These are phyloP conservation scores for Heracleum sosnowskyi DNA, from an alignment of 129 eudicot genomes.

Conservation along the genomic window DNA sequence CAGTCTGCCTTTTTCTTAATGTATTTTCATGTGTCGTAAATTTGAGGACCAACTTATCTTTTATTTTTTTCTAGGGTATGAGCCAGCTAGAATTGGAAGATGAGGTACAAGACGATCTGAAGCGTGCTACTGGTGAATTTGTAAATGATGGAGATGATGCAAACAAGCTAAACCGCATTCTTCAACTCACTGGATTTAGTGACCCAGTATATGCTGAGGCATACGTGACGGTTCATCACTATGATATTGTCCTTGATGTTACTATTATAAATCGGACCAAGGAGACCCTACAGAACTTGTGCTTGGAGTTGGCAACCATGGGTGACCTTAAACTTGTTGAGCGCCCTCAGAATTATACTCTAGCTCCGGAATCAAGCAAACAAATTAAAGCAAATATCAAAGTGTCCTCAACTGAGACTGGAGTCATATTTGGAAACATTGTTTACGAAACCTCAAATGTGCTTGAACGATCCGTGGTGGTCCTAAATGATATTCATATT, in stretches of 20 bases:
- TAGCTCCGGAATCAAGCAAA: conserved; percentile 91
- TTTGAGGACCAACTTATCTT: too few relatives aligned
- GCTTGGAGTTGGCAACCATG: conserved; percentile 95
- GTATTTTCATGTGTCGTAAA: not conserved
- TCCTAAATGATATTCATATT: conserved; percentile 89
- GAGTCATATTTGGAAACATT: conserved; percentile 91
- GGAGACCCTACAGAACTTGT: conserved; percentile 81
- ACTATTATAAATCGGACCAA: conserved; percentile 85
- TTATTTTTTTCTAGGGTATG: conserved; percentile 58
- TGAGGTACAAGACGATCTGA: conserved; percentile 90
- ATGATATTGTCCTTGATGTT: conserved; percentile 88
- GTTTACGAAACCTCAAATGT: conserved; percentile 91
- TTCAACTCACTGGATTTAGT: conserved; percentile 91
- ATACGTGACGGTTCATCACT: conserved; percentile 86
- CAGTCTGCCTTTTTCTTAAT: not conserved
- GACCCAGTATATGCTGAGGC: conserved; percentile 98
- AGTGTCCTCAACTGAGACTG: conserved; percentile 97
- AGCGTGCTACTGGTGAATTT: conserved; percentile 92
- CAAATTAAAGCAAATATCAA: conserved; percentile 87
- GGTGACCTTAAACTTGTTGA: conserved; percentile 98
- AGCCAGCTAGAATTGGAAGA: conserved; percentile 91
- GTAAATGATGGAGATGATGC: conserved; percentile 66
- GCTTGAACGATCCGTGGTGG: conserved; percentile 75
- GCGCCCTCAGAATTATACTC: conserved; percentile 89
- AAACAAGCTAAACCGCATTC: conserved; percentile 76